These are phyloP conservation scores for Hyaloscypha variabilis DNA, from an alignment of 495 filamentous ascomycete species.

Conservation along the genomic window DNA sequence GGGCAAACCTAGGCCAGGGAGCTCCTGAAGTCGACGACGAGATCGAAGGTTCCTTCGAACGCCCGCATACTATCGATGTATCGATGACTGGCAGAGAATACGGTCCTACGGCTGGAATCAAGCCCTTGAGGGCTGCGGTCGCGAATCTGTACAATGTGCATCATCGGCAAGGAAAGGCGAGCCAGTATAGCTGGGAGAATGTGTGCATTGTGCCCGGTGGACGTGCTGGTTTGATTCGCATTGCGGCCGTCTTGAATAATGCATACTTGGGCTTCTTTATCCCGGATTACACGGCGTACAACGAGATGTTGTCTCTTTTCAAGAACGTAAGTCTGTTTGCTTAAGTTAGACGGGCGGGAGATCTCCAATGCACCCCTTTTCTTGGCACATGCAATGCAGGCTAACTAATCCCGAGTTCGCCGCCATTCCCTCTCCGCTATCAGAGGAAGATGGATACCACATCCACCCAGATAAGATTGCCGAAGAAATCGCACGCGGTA, in stretches of 20 bases:
- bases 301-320: conserved; percentile 85
- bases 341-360: neutral
- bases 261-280: conserved; percentile 90
- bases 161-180: conserved; percentile 84
- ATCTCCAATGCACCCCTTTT: conserved; percentile 5
- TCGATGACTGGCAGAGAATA: conserved; percentile 80
- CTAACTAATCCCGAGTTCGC: conserved; percentile 65
- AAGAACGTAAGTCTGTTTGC: conserved; percentile 27
- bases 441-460: conserved; percentile 82
- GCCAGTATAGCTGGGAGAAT: conserved; percentile 97
- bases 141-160: conserved; percentile 91
- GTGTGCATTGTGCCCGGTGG: conserved; percentile 98
- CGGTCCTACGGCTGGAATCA: conserved; percentile 92
- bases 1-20: conserved; percentile 95
- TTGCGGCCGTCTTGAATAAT: conserved; percentile 91
- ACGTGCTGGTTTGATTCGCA: conserved; percentile 87
- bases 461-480: conserved; percentile 92
- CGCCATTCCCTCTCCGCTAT: conserved; percentile 84
- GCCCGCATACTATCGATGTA: conserved; percentile 82
- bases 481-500: conserved; percentile 85
- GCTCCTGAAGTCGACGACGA: conserved; percentile 94
- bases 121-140: conserved; percentile 85
- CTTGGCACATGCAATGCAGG: conserved; percentile 1
- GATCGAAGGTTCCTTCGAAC: conserved; percentile 84
- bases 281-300: conserved; percentile 79